Conservation (phyloP, 805 yeast species). For the Pichia paraexigua region DNA sequence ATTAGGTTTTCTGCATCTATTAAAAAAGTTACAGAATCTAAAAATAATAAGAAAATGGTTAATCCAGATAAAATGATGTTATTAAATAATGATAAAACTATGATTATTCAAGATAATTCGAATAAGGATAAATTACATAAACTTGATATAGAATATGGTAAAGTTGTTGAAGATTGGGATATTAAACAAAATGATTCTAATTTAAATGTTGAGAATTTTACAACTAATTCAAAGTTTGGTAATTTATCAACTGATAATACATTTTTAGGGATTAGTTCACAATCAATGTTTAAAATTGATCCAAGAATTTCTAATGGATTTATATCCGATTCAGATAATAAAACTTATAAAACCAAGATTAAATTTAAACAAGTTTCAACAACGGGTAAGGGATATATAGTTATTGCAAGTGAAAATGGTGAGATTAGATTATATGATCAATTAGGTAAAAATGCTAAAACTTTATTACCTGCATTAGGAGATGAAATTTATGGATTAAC, state of each 20-base stretch:
- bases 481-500: slow-evolving; percentile 63
- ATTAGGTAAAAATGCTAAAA: slow-evolving; percentile 69
- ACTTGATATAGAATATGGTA: slow-evolving; percentile 75
- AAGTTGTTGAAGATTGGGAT: slow-evolving; percentile 82
- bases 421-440: slow-evolving; percentile 67
- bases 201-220: slow-evolving; percentile 46
- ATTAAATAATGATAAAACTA: slow-evolving; percentile 61
- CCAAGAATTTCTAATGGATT: slow-evolving; percentile 60
- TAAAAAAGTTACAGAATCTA: slow-evolving; percentile 42
- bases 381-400: slow-evolving; percentile 65
- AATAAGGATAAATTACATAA: slow-evolving; percentile 44
- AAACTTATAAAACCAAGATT: slow-evolving; percentile 46
- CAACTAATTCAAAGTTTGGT: slow-evolving; percentile 66
- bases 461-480: slow-evolving; percentile 75
- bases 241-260: slow-evolving; percentile 70
- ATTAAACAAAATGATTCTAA: slow-evolving; percentile 31
- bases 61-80: slow-evolving; percentile 65
- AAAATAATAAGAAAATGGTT: slow-evolving; percentile 36
- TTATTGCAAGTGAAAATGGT: slow-evolving; percentile 70
- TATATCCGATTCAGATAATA: slow-evolving; percentile 48
- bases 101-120: slow-evolving; percentile 54
- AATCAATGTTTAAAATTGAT: slow-evolving; percentile 67
- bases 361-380: slow-evolving; percentile 58
- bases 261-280: slow-evolving; percentile 58
- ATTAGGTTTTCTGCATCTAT: slow-evolving; percentile 64